Evolutionary conservation across 192 early-diverging fungal species (phyloP), one percentile per base, ranked within the genome.

Genomic region (Martensiomyces pterosporus): DNA sequence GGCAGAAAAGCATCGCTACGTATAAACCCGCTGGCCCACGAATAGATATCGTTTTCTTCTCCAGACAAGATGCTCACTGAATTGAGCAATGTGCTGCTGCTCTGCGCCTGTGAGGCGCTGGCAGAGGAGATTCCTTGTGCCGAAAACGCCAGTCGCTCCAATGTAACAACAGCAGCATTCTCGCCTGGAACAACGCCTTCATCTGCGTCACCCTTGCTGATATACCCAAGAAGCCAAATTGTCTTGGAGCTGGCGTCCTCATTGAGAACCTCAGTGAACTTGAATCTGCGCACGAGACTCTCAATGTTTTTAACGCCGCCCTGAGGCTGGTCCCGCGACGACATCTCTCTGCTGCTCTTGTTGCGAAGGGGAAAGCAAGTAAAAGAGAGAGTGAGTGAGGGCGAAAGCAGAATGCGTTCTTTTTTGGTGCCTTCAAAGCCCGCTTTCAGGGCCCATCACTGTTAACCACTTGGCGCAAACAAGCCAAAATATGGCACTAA

Each of bases 31-130:
- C 79, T 68, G 24, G 73, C 76, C 83, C 82, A 84, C 19, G 76
- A 67, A 41, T 88, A 88, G 15, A 88, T 80, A 35, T 85, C 84
- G 47, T 88, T 88, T 15, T 67, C 61, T 10, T 80, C 81, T 1
- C 47, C 63, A 16, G 75, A 45, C 0, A 49, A 26, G 6, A 85
- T 48, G 10, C 27, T 1, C 1, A 54, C 14, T 7, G 52, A 55
- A 2, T 22, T 24, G 7, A 63, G 52, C 16, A 62, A 10, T 29
- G 14, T 21, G 4, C 6, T 32, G 29, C 6, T 8, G 29, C 6
- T 5, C 6, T 12, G 29, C 6, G 12, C 6, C 6, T 5, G 6
- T 8, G 12, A 12, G 29, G 52, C 7, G n/a, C 23, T 4, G 14
- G 40, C 21, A 25, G 17, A 2, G n/a, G 19, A 16, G 15, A 57